Evolutionary conservation across 2,329 filamentous ascomycete species (phyloP).

Genomic region (Aspergillus quadricinctus): DNA sequence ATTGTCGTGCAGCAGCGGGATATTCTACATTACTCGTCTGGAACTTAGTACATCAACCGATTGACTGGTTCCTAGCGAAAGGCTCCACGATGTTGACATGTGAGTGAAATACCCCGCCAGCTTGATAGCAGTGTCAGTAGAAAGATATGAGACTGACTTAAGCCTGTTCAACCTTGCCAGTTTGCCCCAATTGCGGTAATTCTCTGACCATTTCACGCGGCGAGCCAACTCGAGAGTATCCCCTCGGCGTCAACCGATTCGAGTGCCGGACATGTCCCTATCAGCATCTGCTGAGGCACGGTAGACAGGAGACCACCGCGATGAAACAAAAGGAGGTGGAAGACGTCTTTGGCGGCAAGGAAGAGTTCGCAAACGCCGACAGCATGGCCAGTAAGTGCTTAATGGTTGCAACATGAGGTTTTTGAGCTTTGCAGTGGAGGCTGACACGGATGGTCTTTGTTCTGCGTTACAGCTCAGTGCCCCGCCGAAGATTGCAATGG

Average conservation of each 20-base stretch:
- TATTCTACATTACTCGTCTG: background rate
- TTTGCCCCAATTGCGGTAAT: conserved; percentile 49
- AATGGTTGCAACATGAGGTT: background rate
- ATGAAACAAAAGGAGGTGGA: conserved; percentile 86
- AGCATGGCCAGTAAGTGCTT: conserved; percentile 59
- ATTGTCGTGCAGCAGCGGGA: conserved; percentile 1
- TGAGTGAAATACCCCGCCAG: conserved; percentile 16
- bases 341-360: conserved; percentile 82
- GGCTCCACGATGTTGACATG: conserved; percentile 26
- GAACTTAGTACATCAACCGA: background rate
- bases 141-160: conserved; percentile 12
- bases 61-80: background rate
- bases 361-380: conserved; percentile 87
- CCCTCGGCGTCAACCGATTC: conserved; percentile 66
- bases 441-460: conserved; percentile 10
- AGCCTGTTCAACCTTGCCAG: conserved; percentile 20
- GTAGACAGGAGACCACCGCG: conserved; percentile 73
- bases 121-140: background rate
- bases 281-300: conserved; percentile 73
- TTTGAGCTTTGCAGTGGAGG: background rate
- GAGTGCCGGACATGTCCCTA: conserved; percentile 96
- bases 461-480: conserved; percentile 62
- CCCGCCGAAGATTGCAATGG: conserved; percentile 75
- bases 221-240: conserved; percentile 34
- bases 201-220: conserved; percentile 44